Conservation (phyloP, 2,329 filamentous ascomycete species). For the Diaporthe sp. region DNA sequence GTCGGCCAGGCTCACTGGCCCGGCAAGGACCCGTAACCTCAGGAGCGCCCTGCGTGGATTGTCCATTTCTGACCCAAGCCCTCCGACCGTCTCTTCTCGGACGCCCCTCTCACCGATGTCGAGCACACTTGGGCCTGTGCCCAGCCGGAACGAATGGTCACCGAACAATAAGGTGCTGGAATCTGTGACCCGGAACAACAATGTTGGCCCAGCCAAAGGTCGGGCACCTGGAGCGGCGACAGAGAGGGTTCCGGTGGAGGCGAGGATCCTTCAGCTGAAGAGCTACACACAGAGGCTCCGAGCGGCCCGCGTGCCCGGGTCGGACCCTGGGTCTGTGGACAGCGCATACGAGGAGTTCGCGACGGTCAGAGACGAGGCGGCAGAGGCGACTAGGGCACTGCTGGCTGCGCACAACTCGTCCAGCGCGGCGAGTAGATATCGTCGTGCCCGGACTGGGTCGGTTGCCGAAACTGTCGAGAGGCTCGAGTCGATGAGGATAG, state of each 20-base stretch:
- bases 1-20: not conserved
- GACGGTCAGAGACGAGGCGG: conserved; percentile 57
- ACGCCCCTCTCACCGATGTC: not conserved
- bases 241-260: not conserved
- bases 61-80: conserved; percentile 10
- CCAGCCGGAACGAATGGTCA: not conserved
- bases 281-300: conserved; percentile 46
- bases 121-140: not conserved
- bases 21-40: not conserved
- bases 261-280: conserved; percentile 48
- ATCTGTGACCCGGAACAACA: not conserved
- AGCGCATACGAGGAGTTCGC: conserved; percentile 60
- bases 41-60: conserved; percentile 7
- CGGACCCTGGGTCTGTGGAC: conserved; percentile 53
- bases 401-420: conserved; percentile 55
- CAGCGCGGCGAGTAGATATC: conserved; percentile 21
- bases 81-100: not conserved
- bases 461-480: conserved; percentile 36
- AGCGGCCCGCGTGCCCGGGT: conserved; percentile 38
- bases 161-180: not conserved
- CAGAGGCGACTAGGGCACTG: conserved; percentile 56
- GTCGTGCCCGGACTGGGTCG: conserved; percentile 16
- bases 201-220: no score
- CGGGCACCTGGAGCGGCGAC: not conserved
- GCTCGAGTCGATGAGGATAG: conserved; percentile 34